Conservation (phyloP, 192 early-diverging fungal genomes). For the Gonapodya prolifera region DNA sequence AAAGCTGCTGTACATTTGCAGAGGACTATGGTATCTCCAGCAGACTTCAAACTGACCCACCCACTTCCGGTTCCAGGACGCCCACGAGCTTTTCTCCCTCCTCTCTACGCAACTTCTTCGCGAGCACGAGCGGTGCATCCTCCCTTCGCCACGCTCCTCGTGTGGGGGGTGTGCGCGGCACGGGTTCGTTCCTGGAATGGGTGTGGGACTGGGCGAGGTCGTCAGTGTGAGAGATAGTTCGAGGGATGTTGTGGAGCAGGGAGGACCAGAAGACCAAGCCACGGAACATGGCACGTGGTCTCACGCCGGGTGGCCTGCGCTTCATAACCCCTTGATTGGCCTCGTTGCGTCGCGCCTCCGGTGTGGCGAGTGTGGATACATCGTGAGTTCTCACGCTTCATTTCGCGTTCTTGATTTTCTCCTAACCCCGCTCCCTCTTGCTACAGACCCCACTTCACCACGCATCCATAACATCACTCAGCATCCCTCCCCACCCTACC, state of each 20-base stretch:
- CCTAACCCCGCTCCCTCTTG: not conserved
- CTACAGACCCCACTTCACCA: conserved; percentile 1
- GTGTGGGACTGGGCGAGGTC: not conserved
- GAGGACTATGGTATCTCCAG: too few species aligned
- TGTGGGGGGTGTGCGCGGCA: not conserved
- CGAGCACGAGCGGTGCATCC: not conserved
- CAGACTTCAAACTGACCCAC: not conserved
- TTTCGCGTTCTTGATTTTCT: not conserved
- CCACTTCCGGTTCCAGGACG: not conserved
- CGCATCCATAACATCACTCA: not conserved
- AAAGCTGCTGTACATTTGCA: too few species aligned
- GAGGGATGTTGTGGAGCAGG: not conserved
- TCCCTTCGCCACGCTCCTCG: not conserved
- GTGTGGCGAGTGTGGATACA: conserved; percentile 6
- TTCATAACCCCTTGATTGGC: not conserved
- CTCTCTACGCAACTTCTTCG: not conserved
- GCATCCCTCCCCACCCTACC: not conserved
- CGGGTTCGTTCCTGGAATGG: not conserved
- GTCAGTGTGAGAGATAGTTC: not conserved
- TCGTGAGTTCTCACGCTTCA: not conserved
- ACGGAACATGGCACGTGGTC: not conserved
- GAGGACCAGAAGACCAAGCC: not conserved
- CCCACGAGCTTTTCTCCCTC: conserved; percentile 4
- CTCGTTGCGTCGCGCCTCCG: not conserved
- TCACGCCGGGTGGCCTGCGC: not conserved